Conservation (phyloP, 169 alveolate species). For the Plasmodium vivax region DNA sequence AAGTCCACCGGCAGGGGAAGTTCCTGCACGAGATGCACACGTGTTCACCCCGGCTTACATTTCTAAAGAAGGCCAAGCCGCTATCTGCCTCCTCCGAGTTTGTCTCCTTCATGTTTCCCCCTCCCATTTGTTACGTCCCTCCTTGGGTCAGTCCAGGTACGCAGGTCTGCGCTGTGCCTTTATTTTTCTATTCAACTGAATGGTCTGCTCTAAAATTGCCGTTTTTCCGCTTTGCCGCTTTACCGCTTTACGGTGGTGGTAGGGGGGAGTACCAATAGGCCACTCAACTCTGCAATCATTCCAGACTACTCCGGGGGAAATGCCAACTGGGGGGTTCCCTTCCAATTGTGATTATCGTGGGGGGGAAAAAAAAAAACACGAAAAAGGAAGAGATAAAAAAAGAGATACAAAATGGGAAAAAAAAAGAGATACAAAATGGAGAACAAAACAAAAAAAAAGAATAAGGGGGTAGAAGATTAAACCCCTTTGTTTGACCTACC, state of each 20-base stretch:
- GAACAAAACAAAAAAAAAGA: too few species aligned
- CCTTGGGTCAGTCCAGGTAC: neutral
- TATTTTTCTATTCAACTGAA: neutral
- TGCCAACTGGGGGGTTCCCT: neutral
- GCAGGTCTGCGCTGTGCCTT: neutral
- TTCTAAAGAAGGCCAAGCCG: conserved; percentile 47
- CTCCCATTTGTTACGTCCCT: conserved; percentile 1
- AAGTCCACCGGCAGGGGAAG: neutral
- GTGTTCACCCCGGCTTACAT: conserved; percentile 21
- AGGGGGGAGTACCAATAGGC: neutral
- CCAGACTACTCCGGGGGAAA: neutral
- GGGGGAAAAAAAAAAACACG: too few species aligned
- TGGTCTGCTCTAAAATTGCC: neutral
- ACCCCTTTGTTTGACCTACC: neutral
- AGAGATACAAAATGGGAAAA: too few species aligned
- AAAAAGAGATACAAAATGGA: too few species aligned
- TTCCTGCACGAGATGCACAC: neutral
- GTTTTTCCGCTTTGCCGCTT: too few species aligned
- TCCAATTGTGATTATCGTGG: neutral
- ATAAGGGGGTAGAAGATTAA: neutral
- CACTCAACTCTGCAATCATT: neutral
- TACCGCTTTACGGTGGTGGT: neutral
- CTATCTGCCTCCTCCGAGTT: conserved; percentile 32
- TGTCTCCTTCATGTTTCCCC: conserved; percentile 31
- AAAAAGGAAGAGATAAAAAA: neutral